Evolutionary conservation across 768 basidiomycete genomes (phyloP).

Genomic region (Auriscalpium microsporum): DNA sequence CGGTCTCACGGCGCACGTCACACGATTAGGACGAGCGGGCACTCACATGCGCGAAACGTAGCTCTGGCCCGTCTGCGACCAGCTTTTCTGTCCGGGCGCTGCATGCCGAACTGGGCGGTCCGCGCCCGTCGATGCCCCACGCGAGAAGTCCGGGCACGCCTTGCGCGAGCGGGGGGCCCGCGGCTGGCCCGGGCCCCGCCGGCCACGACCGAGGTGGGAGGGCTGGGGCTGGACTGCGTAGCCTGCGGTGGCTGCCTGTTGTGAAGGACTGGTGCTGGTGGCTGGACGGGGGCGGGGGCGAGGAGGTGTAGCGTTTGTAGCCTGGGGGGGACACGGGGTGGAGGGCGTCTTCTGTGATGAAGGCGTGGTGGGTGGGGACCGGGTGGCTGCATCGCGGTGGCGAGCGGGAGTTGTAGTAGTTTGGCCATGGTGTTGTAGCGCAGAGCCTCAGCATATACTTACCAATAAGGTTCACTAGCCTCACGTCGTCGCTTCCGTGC

Average conservation of each 20-base stretch:
- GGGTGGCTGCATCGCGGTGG: constrained; percentile 84
- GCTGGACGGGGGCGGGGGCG: constrained; percentile 34
- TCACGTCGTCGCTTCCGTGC: too few species aligned
- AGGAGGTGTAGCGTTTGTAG: constrained; percentile 65
- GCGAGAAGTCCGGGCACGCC: constrained; percentile 43
- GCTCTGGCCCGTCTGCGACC: constrained; percentile 89
- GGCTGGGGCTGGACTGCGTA: constrained; percentile 41
- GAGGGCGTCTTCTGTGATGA: constrained; percentile 79
- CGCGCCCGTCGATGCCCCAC: constrained; percentile 86
- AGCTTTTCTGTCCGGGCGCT: constrained; percentile 83
- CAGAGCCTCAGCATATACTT: too few species aligned
- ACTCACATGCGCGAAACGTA: constrained; percentile 88
- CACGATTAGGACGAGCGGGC: not conserved
- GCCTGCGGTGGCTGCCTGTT: constrained; percentile 28
- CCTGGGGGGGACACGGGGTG: constrained; percentile 65
- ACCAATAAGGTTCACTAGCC: too few species aligned
- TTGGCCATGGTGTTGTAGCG: constrained; percentile 7
- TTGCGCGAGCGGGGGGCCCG: constrained; percentile 21
- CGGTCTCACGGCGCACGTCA: not conserved
- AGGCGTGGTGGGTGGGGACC: constrained; percentile 80
- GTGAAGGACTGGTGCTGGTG: constrained; percentile 27
- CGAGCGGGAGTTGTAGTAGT: constrained; percentile 38
- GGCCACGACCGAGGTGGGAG: constrained; percentile 20
- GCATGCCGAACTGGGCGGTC: constrained; percentile 94
- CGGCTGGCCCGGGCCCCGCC: not conserved